Evolutionary conservation across 768 basidiomycete genomes (phyloP).

Genomic region (Tulasnella sp.): DNA sequence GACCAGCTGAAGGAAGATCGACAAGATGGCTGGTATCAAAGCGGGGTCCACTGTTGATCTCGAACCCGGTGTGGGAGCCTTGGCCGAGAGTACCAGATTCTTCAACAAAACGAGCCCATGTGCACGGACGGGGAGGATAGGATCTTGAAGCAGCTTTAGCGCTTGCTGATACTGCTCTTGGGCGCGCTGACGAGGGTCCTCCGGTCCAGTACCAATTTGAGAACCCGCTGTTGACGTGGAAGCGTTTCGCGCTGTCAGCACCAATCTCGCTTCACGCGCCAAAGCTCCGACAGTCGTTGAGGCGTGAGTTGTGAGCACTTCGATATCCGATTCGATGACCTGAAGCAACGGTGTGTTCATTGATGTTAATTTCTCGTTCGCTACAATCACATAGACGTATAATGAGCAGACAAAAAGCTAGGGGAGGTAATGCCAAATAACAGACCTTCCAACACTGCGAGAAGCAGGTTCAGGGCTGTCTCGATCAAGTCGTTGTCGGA

Average conservation of each 20-base stretch:
- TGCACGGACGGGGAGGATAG: constrained; percentile 85
- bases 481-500: constrained; percentile 47
- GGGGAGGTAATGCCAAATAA: too few species aligned
- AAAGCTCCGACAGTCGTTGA: constrained; percentile 44
- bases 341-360: constrained; percentile 52
- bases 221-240: constrained; percentile 25
- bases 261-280: constrained; percentile 70
- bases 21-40: constrained; percentile 70
- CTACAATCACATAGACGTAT: constrained; percentile 5
- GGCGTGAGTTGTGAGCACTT: constrained; percentile 38
- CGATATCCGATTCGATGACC: constrained; percentile 58
- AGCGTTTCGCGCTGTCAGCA: constrained; percentile 71
- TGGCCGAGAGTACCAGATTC: constrained; percentile 44
- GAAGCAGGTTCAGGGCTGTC: constrained; percentile 68
- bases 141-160: constrained; percentile 78
- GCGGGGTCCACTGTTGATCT: constrained; percentile 38
- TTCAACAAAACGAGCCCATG: constrained; percentile 80
- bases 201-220: constrained; percentile 19
- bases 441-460: constrained; percentile 79
- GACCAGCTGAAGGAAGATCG: constrained; percentile 73
- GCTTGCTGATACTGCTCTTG: constrained; percentile 78
- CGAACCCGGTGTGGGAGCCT: background rate
- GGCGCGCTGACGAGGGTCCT: constrained; percentile 21
- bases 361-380: constrained; percentile 50
- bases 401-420: background rate